Evolutionary conservation across 2,329 filamentous ascomycete species (phyloP).

Genomic region (Botrytis paeoniae): DNA sequence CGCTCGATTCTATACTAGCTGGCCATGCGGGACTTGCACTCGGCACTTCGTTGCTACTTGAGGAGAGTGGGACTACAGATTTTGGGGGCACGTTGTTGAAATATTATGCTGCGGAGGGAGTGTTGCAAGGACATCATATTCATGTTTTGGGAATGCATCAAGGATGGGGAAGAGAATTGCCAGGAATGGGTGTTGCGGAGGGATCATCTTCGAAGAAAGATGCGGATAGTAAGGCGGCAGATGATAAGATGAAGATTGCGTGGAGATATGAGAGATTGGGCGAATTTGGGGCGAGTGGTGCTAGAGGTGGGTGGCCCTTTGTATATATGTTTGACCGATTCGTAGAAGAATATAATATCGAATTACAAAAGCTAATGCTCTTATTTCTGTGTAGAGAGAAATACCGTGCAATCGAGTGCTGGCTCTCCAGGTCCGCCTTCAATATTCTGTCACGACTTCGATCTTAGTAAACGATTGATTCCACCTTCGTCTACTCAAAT

Average conservation of each 20-base stretch:
- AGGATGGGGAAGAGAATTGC: constrained; percentile 78
- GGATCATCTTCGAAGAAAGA: constrained; percentile 44
- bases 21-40: constrained; percentile 83
- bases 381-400: constrained; percentile 28
- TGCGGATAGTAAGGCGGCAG: constrained; percentile 41
- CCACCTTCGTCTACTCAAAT: constrained; percentile 52
- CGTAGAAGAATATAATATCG: constrained; percentile 16
- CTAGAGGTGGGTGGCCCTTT: constrained; percentile 41
- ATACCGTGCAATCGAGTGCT: constrained; percentile 21
- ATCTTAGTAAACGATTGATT: constrained; percentile 64
- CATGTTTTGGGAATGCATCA: constrained; percentile 80
- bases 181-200: constrained; percentile 57
- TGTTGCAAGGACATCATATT: constrained; percentile 85
- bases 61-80: constrained; percentile 91
- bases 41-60: constrained; percentile 75
- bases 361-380: constrained; percentile 22
- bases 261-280: constrained; percentile 92
- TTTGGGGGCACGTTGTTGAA: constrained; percentile 80
- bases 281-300: constrained; percentile 56
- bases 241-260: constrained; percentile 95
- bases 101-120: constrained; percentile 90
- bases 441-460: constrained; percentile 69
- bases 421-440: constrained; percentile 19
- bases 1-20: constrained; percentile 79
- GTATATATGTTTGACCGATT: constrained; percentile 54